Evolutionary conservation across 768 basidiomycete genomes (phyloP).

Genomic region (Galerina marginata): DNA sequence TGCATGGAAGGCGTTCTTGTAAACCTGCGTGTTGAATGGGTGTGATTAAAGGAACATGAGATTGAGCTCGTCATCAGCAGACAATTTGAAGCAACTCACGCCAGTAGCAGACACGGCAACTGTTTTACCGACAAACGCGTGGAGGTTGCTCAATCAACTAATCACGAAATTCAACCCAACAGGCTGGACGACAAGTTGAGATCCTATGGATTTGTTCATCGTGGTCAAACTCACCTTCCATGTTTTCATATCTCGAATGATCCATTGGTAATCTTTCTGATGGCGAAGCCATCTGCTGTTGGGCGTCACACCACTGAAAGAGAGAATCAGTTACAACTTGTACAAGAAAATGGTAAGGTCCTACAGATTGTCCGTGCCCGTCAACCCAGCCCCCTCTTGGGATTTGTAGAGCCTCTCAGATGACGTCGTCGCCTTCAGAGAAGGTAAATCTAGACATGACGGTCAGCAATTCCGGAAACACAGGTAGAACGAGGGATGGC

Average conservation of each 20-base stretch:
- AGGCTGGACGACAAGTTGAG: conserved; percentile 39
- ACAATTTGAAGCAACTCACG: conserved; percentile 22
- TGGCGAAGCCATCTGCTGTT: conserved; percentile 59
- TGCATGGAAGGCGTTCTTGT: background rate
- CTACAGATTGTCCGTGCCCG: no score
- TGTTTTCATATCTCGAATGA: conserved; percentile 65
- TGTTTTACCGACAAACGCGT: conserved; percentile 60
- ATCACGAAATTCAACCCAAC: conserved; percentile 65
- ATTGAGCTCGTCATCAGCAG: background rate
- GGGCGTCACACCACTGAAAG: conserved; percentile 63
- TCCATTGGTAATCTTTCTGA: conserved; percentile 58
- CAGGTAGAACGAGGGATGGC: no score
- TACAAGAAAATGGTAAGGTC: no score
- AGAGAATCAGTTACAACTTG: background rate
- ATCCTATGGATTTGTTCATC: background rate
- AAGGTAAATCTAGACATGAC: no score
- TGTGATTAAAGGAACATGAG: conserved; percentile 43
- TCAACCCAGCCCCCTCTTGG: no score
- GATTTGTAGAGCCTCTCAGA: no score
- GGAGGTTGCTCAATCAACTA: conserved; percentile 52
- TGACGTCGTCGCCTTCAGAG: no score
- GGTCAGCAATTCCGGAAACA: no score
- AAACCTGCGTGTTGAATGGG: conserved; percentile 64
- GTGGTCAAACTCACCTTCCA: conserved; percentile 44
- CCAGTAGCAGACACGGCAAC: conserved; percentile 53